A percentile compares a stretch with the other conserved stretches of the same genome.
Evolutionary conservation across 2,329 filamentous ascomycete species (phyloP).

Genomic region (Parastagonospora avenae): DNA sequence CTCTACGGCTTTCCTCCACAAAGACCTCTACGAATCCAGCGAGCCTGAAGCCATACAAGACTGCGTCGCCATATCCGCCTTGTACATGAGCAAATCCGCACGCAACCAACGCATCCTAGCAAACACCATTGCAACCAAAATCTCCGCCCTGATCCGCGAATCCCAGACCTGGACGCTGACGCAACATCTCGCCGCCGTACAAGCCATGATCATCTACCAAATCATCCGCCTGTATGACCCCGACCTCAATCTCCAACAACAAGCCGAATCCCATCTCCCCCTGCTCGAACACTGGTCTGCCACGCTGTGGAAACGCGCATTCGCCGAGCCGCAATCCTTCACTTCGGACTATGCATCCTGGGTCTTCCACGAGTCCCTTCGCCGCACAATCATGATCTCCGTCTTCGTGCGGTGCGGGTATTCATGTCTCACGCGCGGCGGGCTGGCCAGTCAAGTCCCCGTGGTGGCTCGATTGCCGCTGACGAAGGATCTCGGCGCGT

Average conservation of each 20-base stretch:
- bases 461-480: conserved; percentile 28
- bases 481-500: conserved; percentile 21
- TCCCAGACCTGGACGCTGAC: conserved; percentile 24
- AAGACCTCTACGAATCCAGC: conserved; percentile 20
- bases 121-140: conserved; percentile 27
- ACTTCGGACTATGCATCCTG: conserved; percentile 13
- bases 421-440: conserved; percentile 21
- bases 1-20: conserved; percentile 29
- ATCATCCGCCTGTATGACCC: conserved; percentile 38
- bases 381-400: conserved; percentile 35
- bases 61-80: conserved; percentile 26
- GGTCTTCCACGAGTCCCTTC: conserved; percentile 37
- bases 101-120: conserved; percentile 22
- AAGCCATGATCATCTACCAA: conserved; percentile 41
- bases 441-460: conserved; percentile 28
- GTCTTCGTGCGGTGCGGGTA: conserved; percentile 33
- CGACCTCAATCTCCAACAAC: conserved; percentile 14
- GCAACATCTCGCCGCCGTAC: conserved; percentile 39
- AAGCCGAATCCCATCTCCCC: conserved; percentile 21
- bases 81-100: conserved; percentile 31
- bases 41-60: conserved; percentile 35
- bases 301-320: conserved; percentile 35
- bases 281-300: conserved; percentile 36
- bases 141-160: conserved; percentile 14
- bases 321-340: conserved; percentile 20